phyloP scores from a whole-genome alignment of 495 filamentous ascomycete species.

The Cenococcum geophilum region DNA sequence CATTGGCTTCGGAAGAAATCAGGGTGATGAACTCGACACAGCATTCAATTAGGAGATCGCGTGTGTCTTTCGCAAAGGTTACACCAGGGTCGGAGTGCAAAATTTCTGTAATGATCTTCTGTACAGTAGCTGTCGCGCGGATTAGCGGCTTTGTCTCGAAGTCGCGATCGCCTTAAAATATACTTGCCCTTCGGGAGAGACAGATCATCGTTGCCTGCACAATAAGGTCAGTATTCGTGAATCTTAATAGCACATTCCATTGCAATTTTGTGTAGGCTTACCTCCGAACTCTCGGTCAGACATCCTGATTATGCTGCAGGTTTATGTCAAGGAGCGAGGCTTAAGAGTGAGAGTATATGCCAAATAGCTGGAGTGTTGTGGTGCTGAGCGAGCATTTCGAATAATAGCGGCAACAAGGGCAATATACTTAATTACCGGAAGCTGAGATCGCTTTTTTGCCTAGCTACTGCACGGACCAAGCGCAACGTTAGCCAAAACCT shows the following conservation, averaged over 20 bases:
- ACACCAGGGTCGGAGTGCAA: constrained; percentile 62
- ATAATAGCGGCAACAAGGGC: constrained; percentile 7
- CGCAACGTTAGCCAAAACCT: not conserved
- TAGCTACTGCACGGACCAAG: constrained; percentile 1
- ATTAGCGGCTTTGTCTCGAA: constrained; percentile 14
- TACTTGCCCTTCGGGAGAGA: constrained; percentile 84
- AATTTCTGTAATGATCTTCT: constrained; percentile 96
- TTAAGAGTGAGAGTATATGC: not conserved
- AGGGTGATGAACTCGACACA: constrained; percentile 99
- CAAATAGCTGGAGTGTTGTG: not conserved
- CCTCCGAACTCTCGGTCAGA: constrained; percentile 79
- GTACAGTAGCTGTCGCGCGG: constrained; percentile 69
- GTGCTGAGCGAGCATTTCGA: constrained; percentile 2
- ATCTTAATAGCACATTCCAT: constrained; percentile 1
- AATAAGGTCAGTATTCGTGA: not conserved
- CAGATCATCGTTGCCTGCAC: constrained; percentile 76
- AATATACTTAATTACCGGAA: not conserved
- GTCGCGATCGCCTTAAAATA: not conserved
- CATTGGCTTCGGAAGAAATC: constrained; percentile 94
- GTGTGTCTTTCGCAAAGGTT: constrained; percentile 84
- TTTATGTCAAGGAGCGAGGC: constrained; percentile 1
- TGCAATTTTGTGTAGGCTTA: constrained; percentile 21
- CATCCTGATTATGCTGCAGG: constrained; percentile 49
- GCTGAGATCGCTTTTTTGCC: not conserved
- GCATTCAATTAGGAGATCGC: constrained; percentile 94